Evolutionary conservation across 352 stramenopile genomes (phyloP).

Genomic region (Pythium guiyangense): DNA sequence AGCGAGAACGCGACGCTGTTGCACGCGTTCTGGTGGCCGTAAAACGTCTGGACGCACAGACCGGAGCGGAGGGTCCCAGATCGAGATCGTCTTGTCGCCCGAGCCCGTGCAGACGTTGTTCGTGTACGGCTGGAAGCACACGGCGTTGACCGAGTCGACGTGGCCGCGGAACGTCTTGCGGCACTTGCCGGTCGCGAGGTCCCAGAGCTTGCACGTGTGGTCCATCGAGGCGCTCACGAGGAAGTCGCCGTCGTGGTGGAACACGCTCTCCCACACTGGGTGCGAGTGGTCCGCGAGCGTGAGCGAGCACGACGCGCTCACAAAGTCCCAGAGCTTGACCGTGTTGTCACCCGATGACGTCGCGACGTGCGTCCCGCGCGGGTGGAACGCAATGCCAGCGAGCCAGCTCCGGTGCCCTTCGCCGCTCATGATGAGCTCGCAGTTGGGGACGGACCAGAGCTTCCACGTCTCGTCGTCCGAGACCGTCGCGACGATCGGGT

Average conservation of each 20-base stretch:
- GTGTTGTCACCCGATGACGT: slow-evolving; percentile 91
- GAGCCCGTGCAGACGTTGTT: slow-evolving; percentile 91
- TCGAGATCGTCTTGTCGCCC: slow-evolving; percentile 93
- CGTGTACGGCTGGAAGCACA: slow-evolving; percentile 92
- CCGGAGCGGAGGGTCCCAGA: slow-evolving; percentile 94
- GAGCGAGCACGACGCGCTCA: slow-evolving; percentile 79
- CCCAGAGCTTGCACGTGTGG: slow-evolving; percentile 93
- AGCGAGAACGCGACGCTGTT: slow-evolving; percentile 89
- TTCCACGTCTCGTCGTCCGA: slow-evolving; percentile 95
- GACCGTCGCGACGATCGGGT: slow-evolving; percentile 89
- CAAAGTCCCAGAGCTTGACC: slow-evolving; percentile 95
- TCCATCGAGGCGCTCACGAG: slow-evolving; percentile 92
- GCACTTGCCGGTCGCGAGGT: slow-evolving; percentile 85
- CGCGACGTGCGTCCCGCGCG: slow-evolving; percentile 88
- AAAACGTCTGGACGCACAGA: slow-evolving; percentile 93
- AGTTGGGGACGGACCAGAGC: slow-evolving; percentile 90
- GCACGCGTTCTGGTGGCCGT: slow-evolving; percentile 92
- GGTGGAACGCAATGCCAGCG: slow-evolving; percentile 89
- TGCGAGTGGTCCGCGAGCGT: slow-evolving; percentile 92
- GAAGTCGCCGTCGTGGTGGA: slow-evolving; percentile 93
- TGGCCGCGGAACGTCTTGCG: slow-evolving; percentile 92
- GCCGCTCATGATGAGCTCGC: slow-evolving; percentile 94
- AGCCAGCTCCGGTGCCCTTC: slow-evolving; percentile 92
- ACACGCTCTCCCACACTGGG: slow-evolving; percentile 90
- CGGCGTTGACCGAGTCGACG: slow-evolving; percentile 92